Evolutionary conservation across 495 filamentous ascomycete genomes (phyloP).

Genomic region (Usnea hakonensis): DNA sequence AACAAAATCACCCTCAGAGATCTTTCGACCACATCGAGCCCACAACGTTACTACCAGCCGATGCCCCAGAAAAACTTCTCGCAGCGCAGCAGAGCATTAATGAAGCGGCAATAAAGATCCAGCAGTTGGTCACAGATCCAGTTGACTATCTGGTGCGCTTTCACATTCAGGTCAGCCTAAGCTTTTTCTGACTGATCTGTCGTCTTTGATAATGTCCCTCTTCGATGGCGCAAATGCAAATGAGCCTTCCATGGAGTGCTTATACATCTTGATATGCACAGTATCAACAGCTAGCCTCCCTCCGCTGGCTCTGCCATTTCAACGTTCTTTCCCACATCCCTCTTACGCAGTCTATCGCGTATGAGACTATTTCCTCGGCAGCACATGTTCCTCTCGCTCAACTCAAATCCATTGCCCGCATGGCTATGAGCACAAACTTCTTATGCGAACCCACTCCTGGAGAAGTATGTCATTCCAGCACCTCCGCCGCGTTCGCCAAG

Average conservation of each 20-base stretch:
- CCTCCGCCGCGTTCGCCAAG: conserved; percentile 23
- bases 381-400: conserved; percentile 24
- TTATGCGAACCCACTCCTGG: conserved; percentile 14
- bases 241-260: not conserved
- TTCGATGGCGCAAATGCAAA: not conserved
- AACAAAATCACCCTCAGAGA: not conserved
- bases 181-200: not conserved
- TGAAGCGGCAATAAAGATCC: not conserved
- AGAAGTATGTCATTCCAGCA: conserved; percentile 27
- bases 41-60: not conserved
- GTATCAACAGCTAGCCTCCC: conserved; percentile 26
- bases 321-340: conserved; percentile 26
- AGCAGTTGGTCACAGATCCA: conserved; percentile 6
- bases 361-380: conserved; percentile 23
- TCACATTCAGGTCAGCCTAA: not conserved
- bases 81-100: not conserved
- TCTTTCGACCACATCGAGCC: not conserved
- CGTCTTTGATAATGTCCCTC: not conserved
- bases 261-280: conserved; percentile 1
- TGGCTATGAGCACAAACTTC: conserved; percentile 33
- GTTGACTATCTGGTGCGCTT: not conserved
- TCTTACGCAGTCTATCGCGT: conserved; percentile 23
- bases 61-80: too few species aligned
- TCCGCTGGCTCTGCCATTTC: conserved; percentile 28
- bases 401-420: conserved; percentile 29